A percentile compares a stretch with the other conserved stretches of the same genome.
Evolutionary conservation across 1,284 basidiomycete species (phyloP).

Genomic region (Microbotryum scabiosae): DNA sequence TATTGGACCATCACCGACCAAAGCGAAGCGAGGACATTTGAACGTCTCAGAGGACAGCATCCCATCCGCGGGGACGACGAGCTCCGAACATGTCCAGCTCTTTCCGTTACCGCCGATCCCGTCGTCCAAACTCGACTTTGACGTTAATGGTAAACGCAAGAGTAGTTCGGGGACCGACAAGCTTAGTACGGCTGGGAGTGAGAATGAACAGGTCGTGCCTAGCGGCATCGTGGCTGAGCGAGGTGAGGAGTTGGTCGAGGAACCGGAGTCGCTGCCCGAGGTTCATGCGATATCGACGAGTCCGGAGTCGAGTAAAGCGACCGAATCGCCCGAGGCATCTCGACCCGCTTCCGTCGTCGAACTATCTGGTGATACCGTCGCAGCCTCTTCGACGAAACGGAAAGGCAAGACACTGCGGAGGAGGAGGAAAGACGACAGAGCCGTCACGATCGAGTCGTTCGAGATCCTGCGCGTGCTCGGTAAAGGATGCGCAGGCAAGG

Average conservation of each 20-base stretch:
- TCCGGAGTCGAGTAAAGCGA: too few species aligned
- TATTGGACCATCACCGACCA: background rate
- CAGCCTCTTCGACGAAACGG: too few species aligned
- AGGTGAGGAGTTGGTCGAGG: too few species aligned
- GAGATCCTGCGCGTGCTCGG: conserved; percentile 92
- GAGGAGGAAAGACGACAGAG: background rate
- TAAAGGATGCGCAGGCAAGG: conserved; percentile 90
- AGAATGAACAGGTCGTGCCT: too few species aligned
- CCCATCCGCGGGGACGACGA: conserved; percentile 3
- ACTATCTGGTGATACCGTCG: background rate
- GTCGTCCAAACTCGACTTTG: background rate
- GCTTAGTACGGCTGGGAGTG: too few species aligned
- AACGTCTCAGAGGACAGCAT: background rate
- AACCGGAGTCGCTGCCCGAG: too few species aligned
- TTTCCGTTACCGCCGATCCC: conserved; percentile 2
- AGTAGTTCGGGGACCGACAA: too few species aligned
- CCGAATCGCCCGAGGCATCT: background rate
- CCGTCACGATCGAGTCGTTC: conserved; percentile 64
- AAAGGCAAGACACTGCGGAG: too few species aligned
- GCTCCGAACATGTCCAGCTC: conserved; percentile 10
- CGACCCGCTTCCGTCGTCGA: background rate
- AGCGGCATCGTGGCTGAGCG: too few species aligned
- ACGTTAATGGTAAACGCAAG: background rate
- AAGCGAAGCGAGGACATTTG: conserved; percentile 7
- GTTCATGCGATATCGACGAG: too few species aligned